A percentile compares a stretch with the other conserved stretches of the same genome.
phyloP scores from a whole-genome alignment of 148 eudicot species.

The Pharnaceum exiguum region DNA sequence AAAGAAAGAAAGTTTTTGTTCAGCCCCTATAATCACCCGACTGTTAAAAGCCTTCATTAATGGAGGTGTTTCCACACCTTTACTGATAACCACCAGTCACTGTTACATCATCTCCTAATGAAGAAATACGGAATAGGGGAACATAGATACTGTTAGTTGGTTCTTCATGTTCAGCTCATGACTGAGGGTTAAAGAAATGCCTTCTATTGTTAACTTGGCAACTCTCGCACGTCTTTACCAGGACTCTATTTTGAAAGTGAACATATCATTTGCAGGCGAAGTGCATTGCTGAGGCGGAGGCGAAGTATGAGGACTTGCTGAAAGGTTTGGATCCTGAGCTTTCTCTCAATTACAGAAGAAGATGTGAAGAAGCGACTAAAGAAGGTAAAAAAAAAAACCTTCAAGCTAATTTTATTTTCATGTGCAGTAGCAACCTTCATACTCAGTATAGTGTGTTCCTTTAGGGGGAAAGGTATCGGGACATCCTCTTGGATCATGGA shows the following conservation, averaged over 20 bases:
- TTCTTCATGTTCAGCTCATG: too few relatives aligned
- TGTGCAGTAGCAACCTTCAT: neutral
- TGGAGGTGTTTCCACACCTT: too few relatives aligned
- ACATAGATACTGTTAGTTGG: too few relatives aligned
- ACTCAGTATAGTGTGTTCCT: conserved; percentile 1
- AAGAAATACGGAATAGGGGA: too few relatives aligned
- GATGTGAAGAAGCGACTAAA: conserved; percentile 97
- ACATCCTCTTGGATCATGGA: conserved; percentile 90
- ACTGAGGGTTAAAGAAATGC: too few relatives aligned
- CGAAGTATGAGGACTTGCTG: conserved; percentile 50
- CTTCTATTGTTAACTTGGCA: neutral
- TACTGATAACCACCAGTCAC: too few relatives aligned
- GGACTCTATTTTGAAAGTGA: neutral
- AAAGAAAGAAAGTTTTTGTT: too few relatives aligned
- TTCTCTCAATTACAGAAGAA: conserved; percentile 47
- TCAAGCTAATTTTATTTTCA: too few relatives aligned
- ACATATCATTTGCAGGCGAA: conserved; percentile 44
- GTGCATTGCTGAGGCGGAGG: conserved; percentile 70
- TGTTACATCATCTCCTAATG: too few relatives aligned
- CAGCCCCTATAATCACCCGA: too few relatives aligned
- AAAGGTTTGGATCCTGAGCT: conserved; percentile 63
- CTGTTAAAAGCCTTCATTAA: too few relatives aligned
- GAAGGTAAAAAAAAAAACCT: conserved; percentile 69
- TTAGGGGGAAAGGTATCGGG: conserved; percentile 72
- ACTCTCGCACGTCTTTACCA: neutral